Percentiles rank a stretch among this genome's conserved stretches.
Conservation (phyloP, 2,329 filamentous ascomycete species). For the Fusarium sp. region DNA sequence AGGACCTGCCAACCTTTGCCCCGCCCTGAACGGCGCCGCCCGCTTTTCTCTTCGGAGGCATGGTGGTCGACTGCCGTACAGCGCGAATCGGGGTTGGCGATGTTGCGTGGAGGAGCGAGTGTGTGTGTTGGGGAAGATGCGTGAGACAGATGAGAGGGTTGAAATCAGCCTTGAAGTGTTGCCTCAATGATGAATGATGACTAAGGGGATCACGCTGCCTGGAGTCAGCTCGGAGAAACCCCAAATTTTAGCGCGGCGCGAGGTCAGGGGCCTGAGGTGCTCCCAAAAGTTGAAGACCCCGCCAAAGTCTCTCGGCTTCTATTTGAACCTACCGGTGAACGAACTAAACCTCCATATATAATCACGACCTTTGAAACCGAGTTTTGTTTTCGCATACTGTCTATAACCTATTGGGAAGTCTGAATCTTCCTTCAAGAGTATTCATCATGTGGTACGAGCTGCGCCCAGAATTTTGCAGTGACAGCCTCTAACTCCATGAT, state of each 20-base stretch:
- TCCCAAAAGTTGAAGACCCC: conserved; percentile 26
- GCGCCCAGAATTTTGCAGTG: background rate
- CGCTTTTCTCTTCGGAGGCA: conserved; percentile 81
- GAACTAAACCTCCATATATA: background rate
- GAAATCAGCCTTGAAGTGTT: conserved; percentile 15
- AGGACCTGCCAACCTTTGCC: conserved; percentile 68
- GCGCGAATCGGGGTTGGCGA: conserved; percentile 3
- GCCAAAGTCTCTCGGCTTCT: conserved; percentile 26
- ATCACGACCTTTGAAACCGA: background rate
- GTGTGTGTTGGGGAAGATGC: background rate
- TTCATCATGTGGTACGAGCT: conserved; percentile 54
- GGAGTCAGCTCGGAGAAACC: background rate
- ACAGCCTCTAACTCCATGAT: conserved; percentile 14
- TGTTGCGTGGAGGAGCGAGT: conserved; percentile 13
- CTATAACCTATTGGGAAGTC: background rate
- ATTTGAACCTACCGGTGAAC: conserved; percentile 7
- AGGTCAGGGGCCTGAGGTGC: conserved; percentile 12
- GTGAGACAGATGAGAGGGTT: background rate
- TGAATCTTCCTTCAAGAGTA: background rate
- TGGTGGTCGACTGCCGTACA: conserved; percentile 49
- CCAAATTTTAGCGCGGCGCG: conserved; percentile 8
- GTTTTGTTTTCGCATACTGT: background rate
- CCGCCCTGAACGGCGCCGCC: conserved; percentile 58
- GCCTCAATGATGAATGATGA: conserved; percentile 28
- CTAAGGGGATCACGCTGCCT: conserved; percentile 23